Percentiles rank a stretch among this genome's conserved stretches.
Evolutionary conservation across 2,329 filamentous ascomycete genomes (phyloP).

Genomic region (Fusarium chaquense): DNA sequence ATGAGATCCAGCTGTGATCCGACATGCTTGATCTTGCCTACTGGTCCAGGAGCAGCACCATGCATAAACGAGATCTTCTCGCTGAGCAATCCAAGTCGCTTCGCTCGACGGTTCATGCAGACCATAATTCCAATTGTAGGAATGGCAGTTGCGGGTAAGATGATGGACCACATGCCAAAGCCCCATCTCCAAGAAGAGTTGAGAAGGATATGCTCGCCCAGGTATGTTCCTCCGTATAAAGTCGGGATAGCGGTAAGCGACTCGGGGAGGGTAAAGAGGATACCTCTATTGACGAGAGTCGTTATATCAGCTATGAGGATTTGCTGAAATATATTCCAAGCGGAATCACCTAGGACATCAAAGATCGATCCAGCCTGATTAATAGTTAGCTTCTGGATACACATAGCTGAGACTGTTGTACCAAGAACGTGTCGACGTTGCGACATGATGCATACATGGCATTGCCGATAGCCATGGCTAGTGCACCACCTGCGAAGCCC

Average conservation of each 20-base stretch:
- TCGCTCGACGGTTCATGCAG: constrained; percentile 30
- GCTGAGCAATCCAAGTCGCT: constrained; percentile 1
- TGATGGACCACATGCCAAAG: constrained; percentile 34
- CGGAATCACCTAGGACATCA: constrained; percentile 29
- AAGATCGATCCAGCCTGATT: constrained; percentile 35
- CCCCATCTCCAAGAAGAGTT: constrained; percentile 35
- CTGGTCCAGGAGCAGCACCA: not conserved
- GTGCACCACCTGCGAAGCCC: constrained; percentile 25
- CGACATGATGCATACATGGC: constrained; percentile 34
- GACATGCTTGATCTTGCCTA: constrained; percentile 17
- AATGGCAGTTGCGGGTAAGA: constrained; percentile 18
- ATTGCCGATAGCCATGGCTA: constrained; percentile 29
- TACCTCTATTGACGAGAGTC: constrained; percentile 34
- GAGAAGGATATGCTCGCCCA: constrained; percentile 32
- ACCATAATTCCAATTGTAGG: constrained; percentile 35
- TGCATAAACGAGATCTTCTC: constrained; percentile 21
- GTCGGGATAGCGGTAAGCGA: constrained; percentile 36
- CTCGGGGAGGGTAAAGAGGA: constrained; percentile 33
- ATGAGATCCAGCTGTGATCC: constrained; percentile 19
- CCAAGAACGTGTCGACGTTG: constrained; percentile 37
- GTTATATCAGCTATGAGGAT: constrained; percentile 39
- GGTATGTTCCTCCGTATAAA: constrained; percentile 36
- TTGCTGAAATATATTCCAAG: constrained; percentile 39
- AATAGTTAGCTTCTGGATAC: not conserved
- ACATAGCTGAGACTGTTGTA: not conserved